Base-by-base conservation (phyloP, 805 yeast species). In the Wickerhamiella sergipiensis region DNA sequence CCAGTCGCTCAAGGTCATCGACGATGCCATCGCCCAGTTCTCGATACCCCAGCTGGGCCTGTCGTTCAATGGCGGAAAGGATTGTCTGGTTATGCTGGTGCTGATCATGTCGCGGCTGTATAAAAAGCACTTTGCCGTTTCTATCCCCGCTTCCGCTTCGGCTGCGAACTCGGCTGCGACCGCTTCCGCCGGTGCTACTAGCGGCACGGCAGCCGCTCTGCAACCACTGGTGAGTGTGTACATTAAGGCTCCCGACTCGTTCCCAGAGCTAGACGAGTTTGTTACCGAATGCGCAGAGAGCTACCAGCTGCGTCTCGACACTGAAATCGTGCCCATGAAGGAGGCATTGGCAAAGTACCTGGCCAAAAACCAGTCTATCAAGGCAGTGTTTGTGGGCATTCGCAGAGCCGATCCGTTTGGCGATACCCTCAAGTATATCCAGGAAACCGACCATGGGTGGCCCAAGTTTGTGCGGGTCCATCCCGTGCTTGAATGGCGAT, bases 51-150 rank as follows among this genome's bases (percentile, higher is more conserved):
- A 64, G 44, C 54, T 66, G 13, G 83, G 97, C 0, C 72, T 92
- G 13, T 84, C 95, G 2, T 92, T 83, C 65, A 92, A 92, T 63
- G 98, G 98, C 10, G 98, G 98, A 1, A 92, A 92, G 62, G 98
- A 92, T 67, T 92, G 97, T 60, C 76, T 89, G 46, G 97, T 89
- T 31, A 79, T 90, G 83, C 73, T 92, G 50, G 70, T 87, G 15
- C 61, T 92, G 5, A 78, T 85, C 50, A 67, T 89, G 48, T 81
- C 92, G 1, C 78, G 77, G 21, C 57, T 66, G 13, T 64, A 64
- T 19, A 53, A 42, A 47, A 48, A 44, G 47, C 58, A 39, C 24
- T 6, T 17, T 6, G 17, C 31, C 12, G 22, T 8, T 5, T 10
- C 4, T 29, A 10, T 17, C 21, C 6, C 31, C 12, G 22, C n/a